Conservation (phyloP, 495 filamentous ascomycete genomes). For the Penicillium pancosmium region DNA sequence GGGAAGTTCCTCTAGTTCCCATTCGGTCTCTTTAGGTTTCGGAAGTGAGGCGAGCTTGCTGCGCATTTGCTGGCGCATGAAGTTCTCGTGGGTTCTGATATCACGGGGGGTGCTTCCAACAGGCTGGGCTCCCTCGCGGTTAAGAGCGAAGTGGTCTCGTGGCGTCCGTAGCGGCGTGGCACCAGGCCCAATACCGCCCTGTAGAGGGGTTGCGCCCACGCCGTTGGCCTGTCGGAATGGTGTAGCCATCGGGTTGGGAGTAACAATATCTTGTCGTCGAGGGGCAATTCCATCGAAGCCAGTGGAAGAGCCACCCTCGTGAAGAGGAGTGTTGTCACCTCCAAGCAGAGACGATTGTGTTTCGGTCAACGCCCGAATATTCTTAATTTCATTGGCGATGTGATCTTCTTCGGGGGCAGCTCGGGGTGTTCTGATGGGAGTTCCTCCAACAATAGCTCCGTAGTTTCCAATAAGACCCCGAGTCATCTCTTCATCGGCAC, state of each 20-base stretch:
- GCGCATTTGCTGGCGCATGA: conserved; percentile 67
- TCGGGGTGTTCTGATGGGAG: conserved; percentile 88
- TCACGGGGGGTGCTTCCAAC: conserved; percentile 80
- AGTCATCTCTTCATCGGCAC: conserved; percentile 80
- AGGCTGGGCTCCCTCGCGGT: conserved; percentile 63
- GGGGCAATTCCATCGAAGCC: conserved; percentile 88
- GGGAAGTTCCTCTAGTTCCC: conserved; percentile 84
- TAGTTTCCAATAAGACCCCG: conserved; percentile 87
- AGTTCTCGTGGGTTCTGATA: conserved; percentile 70
- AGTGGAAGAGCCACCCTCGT: conserved; percentile 79
- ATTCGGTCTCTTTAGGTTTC: conserved; percentile 88
- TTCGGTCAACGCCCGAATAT: conserved; percentile 89
- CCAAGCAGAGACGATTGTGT: conserved; percentile 95
- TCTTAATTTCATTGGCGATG: conserved; percentile 94
- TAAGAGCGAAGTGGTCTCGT: conserved; percentile 85
- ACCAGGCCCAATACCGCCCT: conserved; percentile 58
- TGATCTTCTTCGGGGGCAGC: conserved; percentile 91
- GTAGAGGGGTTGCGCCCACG: conserved; percentile 71
- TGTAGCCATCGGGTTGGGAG: conserved; percentile 94
- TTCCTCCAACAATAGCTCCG: conserved; percentile 73
- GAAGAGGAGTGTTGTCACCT: conserved; percentile 88
- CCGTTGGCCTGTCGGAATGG: conserved; percentile 75
- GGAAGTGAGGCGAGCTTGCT: conserved; percentile 78
- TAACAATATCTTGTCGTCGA: conserved; percentile 76
- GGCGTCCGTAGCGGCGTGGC: conserved; percentile 92